Conservation (phyloP, 106 monocot genomes). For the Xerophyta viscosa region DNA sequence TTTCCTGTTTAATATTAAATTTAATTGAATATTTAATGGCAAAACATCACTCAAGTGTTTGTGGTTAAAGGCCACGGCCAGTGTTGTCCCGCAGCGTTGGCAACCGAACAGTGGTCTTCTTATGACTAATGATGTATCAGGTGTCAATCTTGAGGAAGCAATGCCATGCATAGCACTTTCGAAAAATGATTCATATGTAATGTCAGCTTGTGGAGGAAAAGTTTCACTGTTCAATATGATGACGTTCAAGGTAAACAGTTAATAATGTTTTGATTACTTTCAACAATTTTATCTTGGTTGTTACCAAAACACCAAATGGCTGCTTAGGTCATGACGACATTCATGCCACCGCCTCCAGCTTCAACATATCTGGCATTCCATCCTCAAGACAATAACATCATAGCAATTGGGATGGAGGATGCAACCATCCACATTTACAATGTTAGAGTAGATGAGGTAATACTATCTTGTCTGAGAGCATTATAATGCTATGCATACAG, state of each 20-base stretch:
- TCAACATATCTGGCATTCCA: slow-evolving; percentile 63
- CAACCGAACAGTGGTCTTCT: slow-evolving; percentile 54
- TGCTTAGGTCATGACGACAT: slow-evolving; percentile 58
- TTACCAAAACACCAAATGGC: neutral
- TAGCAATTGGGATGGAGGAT: slow-evolving; percentile 76
- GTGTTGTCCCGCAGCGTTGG: slow-evolving; percentile 50
- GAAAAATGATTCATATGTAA: slow-evolving; percentile 72
- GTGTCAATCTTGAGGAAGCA: slow-evolving; percentile 34
- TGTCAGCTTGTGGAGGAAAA: slow-evolving; percentile 73
- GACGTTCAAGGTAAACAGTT: slow-evolving; percentile 54
- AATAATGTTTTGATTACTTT: too few species aligned
- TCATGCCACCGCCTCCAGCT: slow-evolving; percentile 64
- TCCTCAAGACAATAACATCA: slow-evolving; percentile 70
- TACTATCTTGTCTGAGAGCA: neutral
- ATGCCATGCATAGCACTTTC: slow-evolving; percentile 65
- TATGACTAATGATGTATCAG: slow-evolving; percentile 44
- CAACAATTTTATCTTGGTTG: too few species aligned
- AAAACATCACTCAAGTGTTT: slow-evolving; percentile 5
- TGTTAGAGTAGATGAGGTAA: slow-evolving; percentile 67
- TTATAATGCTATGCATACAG: too few species aligned
- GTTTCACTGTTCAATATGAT: slow-evolving; percentile 73
- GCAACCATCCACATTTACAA: slow-evolving; percentile 67
- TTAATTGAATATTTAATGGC: neutral
- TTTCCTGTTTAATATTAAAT: too few species aligned
- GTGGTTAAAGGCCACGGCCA: slow-evolving; percentile 48